Evolutionary conservation across 108 stramenopile genomes (phyloP).

Genomic region (Thalassiosira profunda): DNA sequence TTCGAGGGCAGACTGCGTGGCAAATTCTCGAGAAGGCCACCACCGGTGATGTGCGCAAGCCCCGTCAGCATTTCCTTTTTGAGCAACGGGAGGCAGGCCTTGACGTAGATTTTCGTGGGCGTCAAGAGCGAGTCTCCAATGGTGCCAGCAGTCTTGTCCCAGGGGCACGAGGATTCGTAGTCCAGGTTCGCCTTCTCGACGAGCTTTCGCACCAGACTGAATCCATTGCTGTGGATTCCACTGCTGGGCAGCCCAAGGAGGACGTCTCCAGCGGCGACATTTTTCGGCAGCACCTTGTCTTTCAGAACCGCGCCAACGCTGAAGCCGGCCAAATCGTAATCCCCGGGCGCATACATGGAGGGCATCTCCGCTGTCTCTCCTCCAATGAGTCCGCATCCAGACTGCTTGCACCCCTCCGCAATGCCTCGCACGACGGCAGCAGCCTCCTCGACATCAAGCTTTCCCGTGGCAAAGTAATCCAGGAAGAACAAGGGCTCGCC

Average conservation of each 20-base stretch:
- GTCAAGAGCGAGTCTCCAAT: slow-evolving; percentile 93
- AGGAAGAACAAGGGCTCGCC: slow-evolving; percentile 99
- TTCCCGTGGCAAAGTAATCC: slow-evolving; percentile 98
- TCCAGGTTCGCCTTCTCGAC: slow-evolving; percentile 87
- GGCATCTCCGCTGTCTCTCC: slow-evolving; percentile 99
- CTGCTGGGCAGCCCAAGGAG: slow-evolving; percentile 94
- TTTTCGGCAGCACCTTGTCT: slow-evolving; percentile 82
- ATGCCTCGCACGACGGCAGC: slow-evolving; percentile 95
- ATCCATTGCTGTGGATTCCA: slow-evolving; percentile 99
- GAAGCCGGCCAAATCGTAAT: slow-evolving; percentile 98
- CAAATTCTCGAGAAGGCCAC: slow-evolving; percentile 97
- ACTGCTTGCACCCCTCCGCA: slow-evolving; percentile 95
- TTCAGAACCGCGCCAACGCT: slow-evolving; percentile 95
- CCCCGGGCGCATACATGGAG: slow-evolving; percentile 98
- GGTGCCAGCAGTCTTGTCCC: slow-evolving; percentile 71
- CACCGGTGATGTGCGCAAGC: slow-evolving; percentile 98
- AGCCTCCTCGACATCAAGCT: slow-evolving; percentile 90
- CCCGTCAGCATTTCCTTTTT: slow-evolving; percentile 86
- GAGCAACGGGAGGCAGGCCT: slow-evolving; percentile 87
- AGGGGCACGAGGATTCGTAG: slow-evolving; percentile 90
- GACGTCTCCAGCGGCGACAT: slow-evolving; percentile 88
- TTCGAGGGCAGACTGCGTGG: slow-evolving; percentile 90
- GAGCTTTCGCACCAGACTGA: slow-evolving; percentile 95
- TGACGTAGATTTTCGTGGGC: slow-evolving; percentile 97
- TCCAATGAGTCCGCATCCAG: slow-evolving; percentile 96